Conservation (phyloP, 345 rosid species). For the Gossypium turneri region DNA sequence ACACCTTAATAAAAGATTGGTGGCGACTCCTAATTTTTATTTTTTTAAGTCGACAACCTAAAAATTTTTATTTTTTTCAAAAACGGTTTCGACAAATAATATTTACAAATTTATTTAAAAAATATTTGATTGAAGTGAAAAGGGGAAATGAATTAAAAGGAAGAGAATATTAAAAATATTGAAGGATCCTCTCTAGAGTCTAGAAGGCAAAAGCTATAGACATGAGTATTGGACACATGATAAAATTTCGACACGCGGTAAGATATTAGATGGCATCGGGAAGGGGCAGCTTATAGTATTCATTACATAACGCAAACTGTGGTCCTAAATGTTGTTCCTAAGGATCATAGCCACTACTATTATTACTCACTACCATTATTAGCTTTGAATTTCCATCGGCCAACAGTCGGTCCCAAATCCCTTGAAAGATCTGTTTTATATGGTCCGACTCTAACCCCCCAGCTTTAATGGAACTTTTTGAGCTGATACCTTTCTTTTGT, state of each 20-base stretch:
- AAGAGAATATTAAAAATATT: neutral
- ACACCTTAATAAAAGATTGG: too few species aligned
- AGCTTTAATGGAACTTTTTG: too few species aligned
- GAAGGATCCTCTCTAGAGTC: neutral
- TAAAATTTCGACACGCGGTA: slow-evolving; percentile 11
- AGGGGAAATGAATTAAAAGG: neutral
- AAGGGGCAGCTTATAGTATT: neutral
- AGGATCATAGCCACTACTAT: neutral
- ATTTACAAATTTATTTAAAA: too few species aligned
- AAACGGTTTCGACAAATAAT: too few species aligned
- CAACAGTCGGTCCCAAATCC: slow-evolving; percentile 5
- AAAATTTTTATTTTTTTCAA: too few species aligned
- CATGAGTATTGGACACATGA: neutral
- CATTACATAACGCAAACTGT: slow-evolving; percentile 24
- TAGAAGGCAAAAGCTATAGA: neutral
- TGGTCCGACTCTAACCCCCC: too few species aligned
- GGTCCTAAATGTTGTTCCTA: slow-evolving; percentile 9
- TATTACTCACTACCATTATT: neutral
- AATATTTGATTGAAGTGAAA: too few species aligned
- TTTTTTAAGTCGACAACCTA: too few species aligned
- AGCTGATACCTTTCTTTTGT: too few species aligned
- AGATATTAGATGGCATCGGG: neutral
- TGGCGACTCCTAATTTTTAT: too few species aligned
- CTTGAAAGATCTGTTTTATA: too few species aligned
- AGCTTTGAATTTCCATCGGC: slow-evolving; percentile 4